Evolutionary conservation across 2,329 filamentous ascomycete genomes (phyloP).

Genomic region (Talaromyces rugulosus): DNA sequence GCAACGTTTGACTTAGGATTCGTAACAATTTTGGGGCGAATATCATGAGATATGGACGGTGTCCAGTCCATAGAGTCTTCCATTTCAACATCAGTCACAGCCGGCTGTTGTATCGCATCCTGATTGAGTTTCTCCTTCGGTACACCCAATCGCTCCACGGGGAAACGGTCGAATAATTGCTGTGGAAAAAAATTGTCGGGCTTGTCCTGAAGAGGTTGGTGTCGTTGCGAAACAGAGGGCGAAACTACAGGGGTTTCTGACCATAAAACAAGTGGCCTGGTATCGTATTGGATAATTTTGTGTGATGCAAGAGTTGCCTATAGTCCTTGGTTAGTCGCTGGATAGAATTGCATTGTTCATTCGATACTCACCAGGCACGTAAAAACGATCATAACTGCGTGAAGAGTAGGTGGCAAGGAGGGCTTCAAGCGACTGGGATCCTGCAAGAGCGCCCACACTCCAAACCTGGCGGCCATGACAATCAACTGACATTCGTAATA

Average conservation of each 20-base stretch:
- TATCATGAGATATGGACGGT: constrained; percentile 37
- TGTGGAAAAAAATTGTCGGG: not conserved
- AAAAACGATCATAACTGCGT: constrained; percentile 37
- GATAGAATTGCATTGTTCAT: not conserved
- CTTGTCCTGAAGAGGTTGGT: not conserved
- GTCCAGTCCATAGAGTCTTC: constrained; percentile 49
- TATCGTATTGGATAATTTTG: constrained; percentile 36
- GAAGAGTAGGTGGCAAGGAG: constrained; percentile 29
- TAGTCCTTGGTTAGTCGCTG: not conserved
- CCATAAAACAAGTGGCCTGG: constrained; percentile 39
- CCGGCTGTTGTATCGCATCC: constrained; percentile 23
- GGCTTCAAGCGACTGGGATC: constrained; percentile 32
- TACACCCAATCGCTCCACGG: constrained; percentile 37
- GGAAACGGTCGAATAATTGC: constrained; percentile 27
- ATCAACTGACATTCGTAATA: constrained; percentile 47
- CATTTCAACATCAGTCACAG: constrained; percentile 35
- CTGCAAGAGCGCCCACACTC: constrained; percentile 41
- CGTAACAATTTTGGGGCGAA: constrained; percentile 24
- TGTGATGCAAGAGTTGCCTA: constrained; percentile 37
- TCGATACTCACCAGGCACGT: constrained; percentile 31
- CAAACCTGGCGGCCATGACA: constrained; percentile 40
- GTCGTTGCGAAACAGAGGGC: constrained; percentile 18
- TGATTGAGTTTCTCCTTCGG: constrained; percentile 18
- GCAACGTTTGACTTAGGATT: constrained; percentile 20
- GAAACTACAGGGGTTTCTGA: constrained; percentile 28